Evolutionary conservation across 257 asterid genomes (phyloP).

Genomic region (Hygrophila difformis): DNA sequence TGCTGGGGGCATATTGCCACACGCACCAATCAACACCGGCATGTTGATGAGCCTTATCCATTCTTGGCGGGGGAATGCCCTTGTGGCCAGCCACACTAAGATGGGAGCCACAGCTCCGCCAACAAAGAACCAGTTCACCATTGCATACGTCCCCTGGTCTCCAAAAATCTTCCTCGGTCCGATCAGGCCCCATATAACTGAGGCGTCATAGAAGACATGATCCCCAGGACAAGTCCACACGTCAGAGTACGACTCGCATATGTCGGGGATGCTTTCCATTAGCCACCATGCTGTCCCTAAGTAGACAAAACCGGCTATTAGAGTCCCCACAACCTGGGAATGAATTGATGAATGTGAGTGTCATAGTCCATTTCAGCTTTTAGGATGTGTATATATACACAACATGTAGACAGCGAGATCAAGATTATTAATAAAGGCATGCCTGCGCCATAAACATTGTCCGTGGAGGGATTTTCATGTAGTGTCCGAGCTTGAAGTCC

Average conservation of each 20-base stretch:
- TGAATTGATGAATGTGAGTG: neutral
- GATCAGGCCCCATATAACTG: conserved; percentile 58
- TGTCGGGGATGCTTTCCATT: conserved; percentile 45
- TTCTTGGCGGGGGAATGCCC: conserved; percentile 41
- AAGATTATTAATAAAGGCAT: neutral
- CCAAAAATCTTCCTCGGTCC: conserved; percentile 64
- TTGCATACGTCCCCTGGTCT: conserved; percentile 36
- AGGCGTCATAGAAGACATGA: conserved; percentile 61
- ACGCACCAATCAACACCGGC: conserved; percentile 36
- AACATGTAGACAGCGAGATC: neutral
- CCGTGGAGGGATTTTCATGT: conserved; percentile 94
- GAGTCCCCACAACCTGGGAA: conserved; percentile 44
- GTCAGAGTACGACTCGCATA: conserved; percentile 28
- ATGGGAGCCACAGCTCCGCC: conserved; percentile 57
- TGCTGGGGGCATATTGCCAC: conserved; percentile 84
- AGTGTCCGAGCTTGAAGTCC: conserved; percentile 94
- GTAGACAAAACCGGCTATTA: conserved; percentile 44
- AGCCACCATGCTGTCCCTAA: conserved; percentile 60
- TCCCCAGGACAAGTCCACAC: conserved; percentile 65
- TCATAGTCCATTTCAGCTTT: too few relatives aligned
- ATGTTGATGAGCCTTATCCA: conserved; percentile 46
- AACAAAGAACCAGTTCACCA: conserved; percentile 55
- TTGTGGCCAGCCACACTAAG: conserved; percentile 49
- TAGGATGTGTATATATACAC: too few relatives aligned
- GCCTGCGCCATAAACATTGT: conserved; percentile 97